Evolutionary conservation across 2,329 filamentous ascomycete genomes (phyloP), one percentile per base, ranked within the genome.

Genomic region (Colletotrichum sp.): DNA sequence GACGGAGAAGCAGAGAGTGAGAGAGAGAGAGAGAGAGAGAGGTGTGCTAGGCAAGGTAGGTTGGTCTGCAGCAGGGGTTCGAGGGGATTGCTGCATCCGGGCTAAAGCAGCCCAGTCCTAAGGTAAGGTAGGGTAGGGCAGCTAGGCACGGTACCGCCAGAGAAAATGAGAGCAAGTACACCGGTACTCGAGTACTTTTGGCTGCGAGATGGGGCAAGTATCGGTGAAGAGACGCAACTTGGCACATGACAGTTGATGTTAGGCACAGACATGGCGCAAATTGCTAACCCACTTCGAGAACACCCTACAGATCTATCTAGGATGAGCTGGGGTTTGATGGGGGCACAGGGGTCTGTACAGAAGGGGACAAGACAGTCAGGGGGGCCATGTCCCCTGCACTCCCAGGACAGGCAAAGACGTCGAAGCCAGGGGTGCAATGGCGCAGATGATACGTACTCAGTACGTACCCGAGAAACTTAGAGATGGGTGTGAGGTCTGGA

Each of bases 191-290:
- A 76, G 64, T 71, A 64, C 66, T 24, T 64, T 21, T 21, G 8
- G 32, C 12, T 32, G 21, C 34, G 65, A 59, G 43, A 76, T 64
- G 66, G 71, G 71, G 21, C 43, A 70, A 76, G 74, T 76, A 76
- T 76, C 74, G 74, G 74, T 76, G 74, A 73, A 76, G 71, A 76
- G 74, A 76, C 60, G 65, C 72, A 76, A 76, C 74, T 70, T 76
- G 74, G 74, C 70, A 76, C 60, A 76, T 76, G 74, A 76, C 74
- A 76, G 71, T 73, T 67, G 64, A 59, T 73, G 71, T 65, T 76
- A 74, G 74, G 71, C 64, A 68, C 71, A 74, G 74, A 70, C 74
- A 76, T 69, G 71, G 74, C 74, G 74, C 66, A 76, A 74, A 76
- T 76, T 76, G 60, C 74, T 73, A 76, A 39, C 66, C 71, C 74